A percentile compares a stretch with the other conserved stretches of the same genome.
phyloP scores from a whole-genome alignment of 2,329 filamentous ascomycete genomes.

The Fusarium fracticaudum region DNA sequence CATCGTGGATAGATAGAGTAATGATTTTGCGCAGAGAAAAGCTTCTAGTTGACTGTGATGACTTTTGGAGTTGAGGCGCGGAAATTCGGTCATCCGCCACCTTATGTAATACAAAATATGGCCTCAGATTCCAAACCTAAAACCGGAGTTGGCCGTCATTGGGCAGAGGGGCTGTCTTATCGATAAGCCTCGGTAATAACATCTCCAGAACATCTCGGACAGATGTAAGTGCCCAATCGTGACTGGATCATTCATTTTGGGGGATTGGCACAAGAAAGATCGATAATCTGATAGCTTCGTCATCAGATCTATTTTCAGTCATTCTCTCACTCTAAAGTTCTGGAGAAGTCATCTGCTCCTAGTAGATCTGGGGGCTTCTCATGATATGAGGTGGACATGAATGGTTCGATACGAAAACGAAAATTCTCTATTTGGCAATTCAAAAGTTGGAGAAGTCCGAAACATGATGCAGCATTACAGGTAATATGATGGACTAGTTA shows the following conservation, averaged over 20 bases:
- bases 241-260: neutral
- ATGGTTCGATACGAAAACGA: slow-evolving; percentile 6
- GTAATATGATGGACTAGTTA: neutral
- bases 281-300: neutral
- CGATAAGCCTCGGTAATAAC: slow-evolving; percentile 34
- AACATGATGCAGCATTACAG: neutral
- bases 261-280: neutral
- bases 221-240: neutral
- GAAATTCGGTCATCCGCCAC: slow-evolving; percentile 42
- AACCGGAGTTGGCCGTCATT: slow-evolving; percentile 30
- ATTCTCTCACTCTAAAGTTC: neutral
- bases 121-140: slow-evolving; percentile 7
- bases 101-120: slow-evolving; percentile 38
- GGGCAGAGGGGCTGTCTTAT: slow-evolving; percentile 36
- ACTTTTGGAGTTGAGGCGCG: slow-evolving; percentile 40
- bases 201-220: neutral
- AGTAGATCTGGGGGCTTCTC: neutral
- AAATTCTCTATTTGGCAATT: neutral
- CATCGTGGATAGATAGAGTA: slow-evolving; percentile 58
- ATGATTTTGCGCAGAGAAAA: slow-evolving; percentile 28
- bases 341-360: neutral
- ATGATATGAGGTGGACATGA: neutral
- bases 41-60: slow-evolving; percentile 26
- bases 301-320: neutral
- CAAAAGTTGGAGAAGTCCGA: neutral